A percentile compares a stretch with the other conserved stretches of the same genome.
These are phyloP conservation scores for Madurella fahalii DNA, from an alignment of 2,329 filamentous ascomycete species.

Conservation along the genomic window DNA sequence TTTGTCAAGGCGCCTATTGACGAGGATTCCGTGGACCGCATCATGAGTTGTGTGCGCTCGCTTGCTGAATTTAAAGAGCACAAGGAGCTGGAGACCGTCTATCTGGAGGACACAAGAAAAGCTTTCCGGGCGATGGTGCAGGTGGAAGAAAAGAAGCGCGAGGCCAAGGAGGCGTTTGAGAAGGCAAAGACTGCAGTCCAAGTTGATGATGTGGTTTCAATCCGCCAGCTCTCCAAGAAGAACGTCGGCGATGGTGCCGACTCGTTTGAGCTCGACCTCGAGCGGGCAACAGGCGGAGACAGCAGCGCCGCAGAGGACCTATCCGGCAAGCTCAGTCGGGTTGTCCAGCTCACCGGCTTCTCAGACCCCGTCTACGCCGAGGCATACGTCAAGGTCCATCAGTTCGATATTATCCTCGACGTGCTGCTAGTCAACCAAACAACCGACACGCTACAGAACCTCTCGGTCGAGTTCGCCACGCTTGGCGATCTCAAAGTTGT, in stretches of 20 bases:
- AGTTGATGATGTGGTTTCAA: slow-evolving; percentile 90
- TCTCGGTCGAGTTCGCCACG: slow-evolving; percentile 98
- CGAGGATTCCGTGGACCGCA: slow-evolving; percentile 95
- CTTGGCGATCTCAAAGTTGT: slow-evolving; percentile 97
- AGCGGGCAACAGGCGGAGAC: slow-evolving; percentile 91
- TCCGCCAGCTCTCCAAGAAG: slow-evolving; percentile 91
- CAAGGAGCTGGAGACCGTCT: slow-evolving; percentile 87
- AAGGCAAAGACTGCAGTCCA: slow-evolving; percentile 92
- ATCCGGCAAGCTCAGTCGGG: slow-evolving; percentile 88
- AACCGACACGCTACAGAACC: slow-evolving; percentile 89
- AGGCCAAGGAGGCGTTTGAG: slow-evolving; percentile 87
- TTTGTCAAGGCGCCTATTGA: slow-evolving; percentile 97
- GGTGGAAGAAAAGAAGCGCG: slow-evolving; percentile 94
- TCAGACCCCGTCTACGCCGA: slow-evolving; percentile 98
- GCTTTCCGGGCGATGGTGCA: slow-evolving; percentile 97
- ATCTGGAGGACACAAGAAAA: slow-evolving; percentile 89
- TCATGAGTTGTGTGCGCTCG: slow-evolving; percentile 95
- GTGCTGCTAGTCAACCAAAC: slow-evolving; percentile 97
- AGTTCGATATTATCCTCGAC: slow-evolving; percentile 97
- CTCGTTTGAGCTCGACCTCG: slow-evolving; percentile 83
- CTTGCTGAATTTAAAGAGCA: slow-evolving; percentile 84
- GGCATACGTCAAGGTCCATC: slow-evolving; percentile 96
- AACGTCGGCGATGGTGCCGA: slow-evolving; percentile 76
- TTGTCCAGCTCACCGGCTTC: slow-evolving; percentile 96
- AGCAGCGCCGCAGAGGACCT: slow-evolving; percentile 72